A percentile compares a stretch with the other conserved stretches of the same genome.
Evolutionary conservation across 179 eudicot species (phyloP).

Genomic region (Beta corolliflora): DNA sequence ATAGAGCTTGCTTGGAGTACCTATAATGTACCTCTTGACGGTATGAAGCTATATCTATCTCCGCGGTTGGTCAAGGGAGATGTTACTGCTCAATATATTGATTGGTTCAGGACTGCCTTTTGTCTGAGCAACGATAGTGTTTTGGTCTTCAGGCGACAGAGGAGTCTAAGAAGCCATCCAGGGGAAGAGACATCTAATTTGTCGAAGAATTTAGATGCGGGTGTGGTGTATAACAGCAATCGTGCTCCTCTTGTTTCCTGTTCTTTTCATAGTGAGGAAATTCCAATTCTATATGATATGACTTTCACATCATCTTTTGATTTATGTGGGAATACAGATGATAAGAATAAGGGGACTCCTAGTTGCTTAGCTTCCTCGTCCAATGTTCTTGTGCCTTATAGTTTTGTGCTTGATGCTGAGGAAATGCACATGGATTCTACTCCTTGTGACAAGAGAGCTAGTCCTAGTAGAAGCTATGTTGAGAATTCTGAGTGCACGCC

Average conservation of each 20-base stretch:
- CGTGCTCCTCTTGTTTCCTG: background rate
- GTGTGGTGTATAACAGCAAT: background rate
- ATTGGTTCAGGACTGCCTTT: no score
- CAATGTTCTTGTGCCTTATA: background rate
- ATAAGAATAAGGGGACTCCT: background rate
- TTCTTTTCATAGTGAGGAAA: background rate
- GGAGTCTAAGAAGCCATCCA: background rate
- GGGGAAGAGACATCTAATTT: background rate
- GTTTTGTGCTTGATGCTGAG: background rate
- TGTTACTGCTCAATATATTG: constrained; percentile 27
- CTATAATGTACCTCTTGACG: constrained; percentile 16
- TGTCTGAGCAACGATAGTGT: background rate
- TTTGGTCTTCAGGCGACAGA: background rate
- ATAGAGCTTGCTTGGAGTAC: constrained; percentile 18
- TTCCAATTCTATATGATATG: no score
- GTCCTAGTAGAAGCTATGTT: background rate
- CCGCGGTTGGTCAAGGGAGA: constrained; percentile 25
- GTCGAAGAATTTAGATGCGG: background rate
- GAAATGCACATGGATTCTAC: background rate
- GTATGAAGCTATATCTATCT: constrained; percentile 27
- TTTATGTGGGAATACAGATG: background rate
- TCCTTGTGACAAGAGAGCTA: background rate
- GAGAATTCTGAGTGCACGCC: background rate
- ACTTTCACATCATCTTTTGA: no score
- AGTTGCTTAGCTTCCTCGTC: background rate